Base-by-base conservation (phyloP, 2,329 filamentous ascomycete genomes). In the Cladosporium halotolerans region DNA sequence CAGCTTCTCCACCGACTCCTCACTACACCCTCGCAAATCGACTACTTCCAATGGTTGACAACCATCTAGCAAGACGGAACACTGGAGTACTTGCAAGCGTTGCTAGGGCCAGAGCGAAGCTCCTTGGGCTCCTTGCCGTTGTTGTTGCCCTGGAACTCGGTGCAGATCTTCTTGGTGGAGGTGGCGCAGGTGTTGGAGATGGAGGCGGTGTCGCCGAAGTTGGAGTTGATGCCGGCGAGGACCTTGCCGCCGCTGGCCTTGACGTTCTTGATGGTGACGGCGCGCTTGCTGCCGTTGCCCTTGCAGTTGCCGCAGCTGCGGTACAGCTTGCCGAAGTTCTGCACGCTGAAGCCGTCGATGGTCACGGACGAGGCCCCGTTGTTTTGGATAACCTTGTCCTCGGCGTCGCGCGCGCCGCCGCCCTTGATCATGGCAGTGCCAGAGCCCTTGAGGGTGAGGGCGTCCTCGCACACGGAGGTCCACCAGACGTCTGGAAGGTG, bases 401-500 rank as follows among this genome's bases (percentile, higher is more conserved):
- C 51, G 36, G 51, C 51, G 40, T 38, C 44, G 18, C 51, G 51
- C 13, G 51, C 72, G 40, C 72, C 72, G 28, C 72, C 72, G 16
- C 50, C 56, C 34, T 61, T 60, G 45, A 60, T 62, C 33, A 58
- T 55, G 31, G 57, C 58, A 9, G 51, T 61, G 32, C 60, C 56
- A 14, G 57, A 57, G 23, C 60, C 60, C 55, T 65, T 65, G 58
- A 66, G 59, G 23, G 57, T 65, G 60, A 74, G 69, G 60, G 65
- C 63, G 57, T 58, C 45, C 52, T 64, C 60, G 55, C 59, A 62
- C 32, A 62, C 61, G 9, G 73, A 71, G 43, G 73, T 70, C 60
- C 76, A 79, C 71, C 74, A 77, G 46, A 78, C 75, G 58, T 73
- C 73, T 53, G 72, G 70, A 31, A 76, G 8, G 2, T 46, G 44